Base-by-base conservation (phyloP, 768 basidiomycete species). In the Hypsizygus marmoreus region DNA sequence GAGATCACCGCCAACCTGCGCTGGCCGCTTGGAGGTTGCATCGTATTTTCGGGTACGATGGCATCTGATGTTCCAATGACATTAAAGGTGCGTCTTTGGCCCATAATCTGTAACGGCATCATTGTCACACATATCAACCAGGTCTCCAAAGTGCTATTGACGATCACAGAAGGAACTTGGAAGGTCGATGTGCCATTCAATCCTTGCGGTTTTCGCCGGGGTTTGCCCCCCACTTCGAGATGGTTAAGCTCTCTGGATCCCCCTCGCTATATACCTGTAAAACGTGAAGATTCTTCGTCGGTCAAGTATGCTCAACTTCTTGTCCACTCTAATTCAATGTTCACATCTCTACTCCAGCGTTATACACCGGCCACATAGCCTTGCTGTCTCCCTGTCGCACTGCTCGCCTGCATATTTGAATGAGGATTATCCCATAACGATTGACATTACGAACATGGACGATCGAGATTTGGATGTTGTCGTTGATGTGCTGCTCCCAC, bases 401-500 rank as follows among this genome's bases (percentile, higher is more conserved):
- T 67, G 76, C 0, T 63, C 76, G 1, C 87, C 88, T 0, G 91
- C 91, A 1, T 89, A 86, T 61, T 64, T 95, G 26, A 84, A 88
- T 50, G 95, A 97, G 62, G 75, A 78, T 34, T 90, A 88, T 57
- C 84, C 88, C 0, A 84, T 97, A 54, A 60, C 62, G 9, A 70
- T 97, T 31, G 73, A 80, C 35, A 73, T 95, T 11, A 78, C 68
- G 4, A 97, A 94, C 59, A 58, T 68, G 4, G 93, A 97, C 60
- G 78, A 80, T 35, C 72, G 81, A 14, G 75, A 82, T 19, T 64
- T 97, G 9, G 81, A 88, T 12, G 66, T 91, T 10, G 67, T 75
- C 4, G 69, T 92, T 8, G 88, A 93, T 44, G 76, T 89, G 4
- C 71, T 95, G 45, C 65, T 97, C 25, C 91, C 91, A 43, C 93